phyloP scores from a whole-genome alignment of 208 protist species.

The Leishmania tropica region DNA sequence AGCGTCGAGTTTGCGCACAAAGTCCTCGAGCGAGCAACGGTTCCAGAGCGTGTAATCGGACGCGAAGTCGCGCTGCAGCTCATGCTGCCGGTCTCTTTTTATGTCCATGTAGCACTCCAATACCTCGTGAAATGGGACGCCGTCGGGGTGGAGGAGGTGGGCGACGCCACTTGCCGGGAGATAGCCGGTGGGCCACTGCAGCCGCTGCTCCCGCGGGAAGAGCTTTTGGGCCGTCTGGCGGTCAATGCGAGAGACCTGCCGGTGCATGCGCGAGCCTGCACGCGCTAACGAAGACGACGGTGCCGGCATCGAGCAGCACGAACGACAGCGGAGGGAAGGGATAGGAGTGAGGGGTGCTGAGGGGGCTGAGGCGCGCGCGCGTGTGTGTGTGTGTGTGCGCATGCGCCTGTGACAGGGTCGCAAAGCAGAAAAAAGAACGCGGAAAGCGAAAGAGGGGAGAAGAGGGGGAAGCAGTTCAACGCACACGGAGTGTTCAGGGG shows the following conservation, averaged over 20 bases:
- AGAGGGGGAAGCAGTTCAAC: background rate
- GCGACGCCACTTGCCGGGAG: slow-evolving; percentile 74
- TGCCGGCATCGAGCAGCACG: background rate
- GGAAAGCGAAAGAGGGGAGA: background rate
- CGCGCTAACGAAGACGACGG: slow-evolving; percentile 7
- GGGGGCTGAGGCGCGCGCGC: background rate
- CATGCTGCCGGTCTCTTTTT: slow-evolving; percentile 33
- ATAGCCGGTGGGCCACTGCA: slow-evolving; percentile 69
- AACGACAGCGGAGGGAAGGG: background rate
- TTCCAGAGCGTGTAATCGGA: slow-evolving; percentile 79
- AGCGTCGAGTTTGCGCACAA: slow-evolving; percentile 33
- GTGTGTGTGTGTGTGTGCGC: background rate
- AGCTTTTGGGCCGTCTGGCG: slow-evolving; percentile 29
- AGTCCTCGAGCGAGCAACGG: slow-evolving; percentile 51
- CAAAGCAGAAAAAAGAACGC: background rate
- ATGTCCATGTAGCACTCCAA: slow-evolving; percentile 63
- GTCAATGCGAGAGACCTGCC: slow-evolving; percentile 52
- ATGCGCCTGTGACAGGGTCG: background rate
- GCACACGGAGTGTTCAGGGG: background rate
- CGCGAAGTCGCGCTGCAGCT: slow-evolving; percentile 79
- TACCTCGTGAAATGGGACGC: slow-evolving; percentile 60
- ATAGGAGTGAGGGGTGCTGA: background rate
- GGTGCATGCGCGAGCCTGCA: slow-evolving; percentile 35
- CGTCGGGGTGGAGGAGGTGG: slow-evolving; percentile 62
- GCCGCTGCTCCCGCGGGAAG: slow-evolving; percentile 52